Evolutionary conservation across 2,329 filamentous ascomycete genomes (phyloP), one percentile per base, ranked within the genome.

Genomic region (Hysterium pulicare): DNA sequence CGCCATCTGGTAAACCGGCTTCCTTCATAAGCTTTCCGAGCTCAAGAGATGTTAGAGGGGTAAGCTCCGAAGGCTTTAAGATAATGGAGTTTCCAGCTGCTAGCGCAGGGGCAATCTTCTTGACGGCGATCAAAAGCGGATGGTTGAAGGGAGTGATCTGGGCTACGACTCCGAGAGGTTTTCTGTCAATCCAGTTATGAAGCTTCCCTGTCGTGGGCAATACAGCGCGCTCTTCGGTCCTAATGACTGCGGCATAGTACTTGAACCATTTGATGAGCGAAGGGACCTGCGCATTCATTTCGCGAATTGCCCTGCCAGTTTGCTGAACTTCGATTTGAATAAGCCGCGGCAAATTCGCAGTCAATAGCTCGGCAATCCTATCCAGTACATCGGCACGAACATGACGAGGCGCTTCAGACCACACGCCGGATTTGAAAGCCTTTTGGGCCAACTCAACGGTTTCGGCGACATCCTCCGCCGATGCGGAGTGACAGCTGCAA

Each of bases 211-310:
- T 68, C 2, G 84, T 86, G 0, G 84, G 84, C 1, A 86, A 71
- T 0, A 87, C 78, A 2, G 79, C 67, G 2, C 81, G 76, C 63
- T 86, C 81, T 55, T 86, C 81, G 1, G 79, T 82, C n/a, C 84
- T 77, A 23, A 85, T 73, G 1, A 86, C 58, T 0, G 82, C 73
- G 2, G 83, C 82, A 55, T 84, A 88, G 67, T 87, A 87, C 46
- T 78, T 80, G 65, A 87, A 81, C 84, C 84, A 87, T 33, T 80
- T 78, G 1, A 81, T 75, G 0, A 87, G 71, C 0, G 78, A 80
- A 0, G 80, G 78, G 4, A 84, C 77, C 58, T 87, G 84, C 1
- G 83, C 82, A 37, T 75, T 73, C 82, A 88, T 86, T 60, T 87
- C 84, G 20, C 83, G 79, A 21, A 84, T 70, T 0, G 79, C 79